Evolutionary conservation across 1,284 basidiomycete genomes (phyloP).

Genomic region (Trichosporon asahii): DNA sequence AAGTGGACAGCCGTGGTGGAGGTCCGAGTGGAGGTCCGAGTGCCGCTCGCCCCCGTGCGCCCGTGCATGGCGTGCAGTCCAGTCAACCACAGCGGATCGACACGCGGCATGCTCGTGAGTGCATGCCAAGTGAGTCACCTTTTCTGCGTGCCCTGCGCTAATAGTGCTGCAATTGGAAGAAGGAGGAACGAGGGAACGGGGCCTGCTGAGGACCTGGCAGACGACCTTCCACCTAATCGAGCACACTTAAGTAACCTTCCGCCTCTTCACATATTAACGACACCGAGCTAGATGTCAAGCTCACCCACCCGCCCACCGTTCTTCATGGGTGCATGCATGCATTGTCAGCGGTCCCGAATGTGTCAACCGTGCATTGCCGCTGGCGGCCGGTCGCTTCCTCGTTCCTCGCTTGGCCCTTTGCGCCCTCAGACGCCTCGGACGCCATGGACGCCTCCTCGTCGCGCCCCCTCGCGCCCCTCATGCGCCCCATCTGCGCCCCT

Average conservation of each 20-base stretch:
- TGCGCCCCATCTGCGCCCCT: not conserved
- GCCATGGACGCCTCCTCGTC: not conserved
- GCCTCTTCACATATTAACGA: too few relatives aligned
- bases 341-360: too few relatives aligned
- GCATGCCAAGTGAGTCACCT: not conserved
- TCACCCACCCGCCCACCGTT: not conserved
- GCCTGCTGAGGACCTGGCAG: not conserved
- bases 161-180: not conserved
- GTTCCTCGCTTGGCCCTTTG: not conserved
- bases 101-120: not conserved
- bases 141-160: not conserved
- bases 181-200: too few relatives aligned
- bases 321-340: not conserved
- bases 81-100: not conserved
- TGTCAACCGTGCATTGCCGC: not conserved
- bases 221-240: not conserved
- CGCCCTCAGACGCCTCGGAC: not conserved
- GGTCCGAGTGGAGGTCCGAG: not conserved
- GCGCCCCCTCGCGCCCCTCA: not conserved
- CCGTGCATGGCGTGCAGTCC: too few relatives aligned
- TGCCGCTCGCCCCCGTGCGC: too few relatives aligned
- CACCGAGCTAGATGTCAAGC: not conserved
- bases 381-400: not conserved
- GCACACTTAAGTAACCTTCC: not conserved
- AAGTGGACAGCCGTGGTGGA: not conserved